Evolutionary conservation across 1,284 basidiomycete genomes (phyloP).

Genomic region (Fomitopsis schrenkii): DNA sequence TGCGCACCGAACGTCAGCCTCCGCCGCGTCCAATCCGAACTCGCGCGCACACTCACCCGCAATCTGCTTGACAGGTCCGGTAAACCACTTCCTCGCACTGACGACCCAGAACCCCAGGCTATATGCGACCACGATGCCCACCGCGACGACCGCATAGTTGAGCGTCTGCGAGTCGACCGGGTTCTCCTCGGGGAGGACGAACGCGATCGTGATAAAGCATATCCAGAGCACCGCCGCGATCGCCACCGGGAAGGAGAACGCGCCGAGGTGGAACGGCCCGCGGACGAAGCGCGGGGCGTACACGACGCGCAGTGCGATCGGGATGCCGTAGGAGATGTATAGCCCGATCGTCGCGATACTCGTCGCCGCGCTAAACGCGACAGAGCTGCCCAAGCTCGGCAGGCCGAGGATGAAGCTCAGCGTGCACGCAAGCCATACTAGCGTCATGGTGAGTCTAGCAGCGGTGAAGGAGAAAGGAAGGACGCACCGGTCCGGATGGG

Average conservation of each 20-base stretch:
- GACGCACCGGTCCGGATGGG: conserved; percentile 62
- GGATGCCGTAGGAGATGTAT: conserved; percentile 73
- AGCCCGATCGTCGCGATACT: conserved; percentile 74
- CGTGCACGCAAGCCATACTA: conserved; percentile 75
- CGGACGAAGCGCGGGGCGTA: conserved; percentile 55
- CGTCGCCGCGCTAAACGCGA: conserved; percentile 73
- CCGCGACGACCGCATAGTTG: conserved; percentile 72
- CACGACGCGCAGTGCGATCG: conserved; percentile 61
- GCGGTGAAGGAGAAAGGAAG: not conserved
- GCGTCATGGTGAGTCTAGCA: not conserved
- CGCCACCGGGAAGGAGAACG: conserved; percentile 56
- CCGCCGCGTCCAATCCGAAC: not conserved
- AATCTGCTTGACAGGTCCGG: conserved; percentile 63
- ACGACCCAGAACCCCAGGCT: conserved; percentile 62
- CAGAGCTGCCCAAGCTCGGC: conserved; percentile 64
- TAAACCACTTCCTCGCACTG: conserved; percentile 69
- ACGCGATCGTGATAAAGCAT: conserved; percentile 58
- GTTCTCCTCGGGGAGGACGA: conserved; percentile 64
- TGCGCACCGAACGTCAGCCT: conserved; percentile 13
- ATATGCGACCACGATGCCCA: conserved; percentile 64
- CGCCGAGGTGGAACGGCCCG: conserved; percentile 71
- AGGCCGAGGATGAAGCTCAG: conserved; percentile 73
- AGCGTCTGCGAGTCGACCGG: conserved; percentile 67
- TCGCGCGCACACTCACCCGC: conserved; percentile 36
- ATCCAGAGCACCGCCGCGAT: conserved; percentile 54